These are phyloP conservation scores for Planoprotostelium fungivorum DNA, from an alignment of 78 protist species.

Conservation along the genomic window DNA sequence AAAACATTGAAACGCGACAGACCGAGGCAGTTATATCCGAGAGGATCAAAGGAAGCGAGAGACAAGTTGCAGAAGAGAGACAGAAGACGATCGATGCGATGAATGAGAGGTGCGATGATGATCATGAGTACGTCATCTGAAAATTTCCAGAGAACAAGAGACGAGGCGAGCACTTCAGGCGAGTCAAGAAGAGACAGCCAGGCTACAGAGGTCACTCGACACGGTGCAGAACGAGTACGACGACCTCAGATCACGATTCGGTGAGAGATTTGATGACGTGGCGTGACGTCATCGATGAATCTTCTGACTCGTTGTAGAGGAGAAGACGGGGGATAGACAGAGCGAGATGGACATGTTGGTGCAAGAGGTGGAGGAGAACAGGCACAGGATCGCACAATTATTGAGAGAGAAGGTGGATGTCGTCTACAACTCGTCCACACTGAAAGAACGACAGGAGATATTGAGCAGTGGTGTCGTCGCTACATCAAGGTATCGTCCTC, in stretches of 20 bases:
- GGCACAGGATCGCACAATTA: background rate
- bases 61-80: background rate
- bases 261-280: background rate
- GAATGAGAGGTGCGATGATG: background rate
- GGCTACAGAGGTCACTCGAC: background rate
- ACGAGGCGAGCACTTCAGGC: conserved; percentile 13
- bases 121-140: background rate
- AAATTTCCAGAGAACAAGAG: conserved; percentile 20
- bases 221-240: background rate
- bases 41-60: conserved; percentile 1
- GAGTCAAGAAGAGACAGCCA: background rate
- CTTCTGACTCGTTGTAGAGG: background rate
- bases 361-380: background rate
- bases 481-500: no score
- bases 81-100: background rate
- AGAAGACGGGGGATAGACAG: background rate
- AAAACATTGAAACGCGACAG: no score
- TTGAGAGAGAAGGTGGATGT: background rate
- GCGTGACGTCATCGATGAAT: no score
- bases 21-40: background rate
- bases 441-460: no score
- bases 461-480: no score
- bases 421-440: no score
- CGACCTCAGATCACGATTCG: background rate
- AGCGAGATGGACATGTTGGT: background rate